phyloP scores from a whole-genome alignment of 441 rosid species.

The Gossypium lobatum region DNA sequence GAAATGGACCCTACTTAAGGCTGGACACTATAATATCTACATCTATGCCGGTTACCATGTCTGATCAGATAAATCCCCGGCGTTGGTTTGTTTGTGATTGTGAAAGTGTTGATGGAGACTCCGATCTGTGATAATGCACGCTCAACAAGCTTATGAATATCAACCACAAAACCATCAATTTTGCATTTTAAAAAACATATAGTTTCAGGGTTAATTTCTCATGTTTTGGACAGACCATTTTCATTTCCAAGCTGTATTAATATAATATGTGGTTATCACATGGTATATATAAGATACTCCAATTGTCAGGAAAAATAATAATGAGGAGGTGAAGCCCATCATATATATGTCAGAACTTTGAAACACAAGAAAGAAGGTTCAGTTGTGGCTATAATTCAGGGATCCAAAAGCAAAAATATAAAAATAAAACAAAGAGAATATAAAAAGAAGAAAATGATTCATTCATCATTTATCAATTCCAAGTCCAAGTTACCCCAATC shows the following conservation, averaged over 20 bases:
- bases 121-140: no score
- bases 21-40: background rate
- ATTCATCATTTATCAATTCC: constrained; percentile 8
- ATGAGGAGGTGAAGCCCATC: constrained; percentile 4
- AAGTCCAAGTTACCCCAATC: constrained; percentile 1
- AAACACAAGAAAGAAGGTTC: background rate
- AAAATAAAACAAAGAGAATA: background rate
- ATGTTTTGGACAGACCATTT: background rate
- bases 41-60: background rate
- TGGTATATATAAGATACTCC: background rate
- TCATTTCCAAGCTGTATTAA: background rate
- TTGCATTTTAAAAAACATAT: background rate
- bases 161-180: background rate
- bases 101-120: background rate
- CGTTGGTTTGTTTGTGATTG: background rate
- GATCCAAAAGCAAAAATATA: background rate
- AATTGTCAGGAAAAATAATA: background rate
- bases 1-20: background rate
- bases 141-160: no score
- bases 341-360: background rate
- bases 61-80: background rate
- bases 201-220: background rate
- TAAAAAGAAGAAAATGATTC: constrained; percentile 13
- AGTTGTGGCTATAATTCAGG: background rate
- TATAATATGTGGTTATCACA: background rate